Evolutionary conservation across 2,329 filamentous ascomycete genomes (phyloP).

Genomic region (Cladophialophora chaetospira): DNA sequence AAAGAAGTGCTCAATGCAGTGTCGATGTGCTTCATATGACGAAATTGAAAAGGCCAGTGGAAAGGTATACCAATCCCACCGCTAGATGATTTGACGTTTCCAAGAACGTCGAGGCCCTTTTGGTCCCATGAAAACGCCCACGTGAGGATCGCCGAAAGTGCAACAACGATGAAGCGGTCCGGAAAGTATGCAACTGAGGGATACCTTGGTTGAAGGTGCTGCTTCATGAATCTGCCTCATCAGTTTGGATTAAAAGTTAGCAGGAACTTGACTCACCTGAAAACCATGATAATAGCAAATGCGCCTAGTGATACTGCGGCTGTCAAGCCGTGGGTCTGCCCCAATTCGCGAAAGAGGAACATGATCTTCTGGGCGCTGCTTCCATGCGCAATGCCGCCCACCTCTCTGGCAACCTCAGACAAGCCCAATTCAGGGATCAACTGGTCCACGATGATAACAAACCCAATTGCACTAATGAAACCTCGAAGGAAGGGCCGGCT

Average conservation of each 20-base stretch:
- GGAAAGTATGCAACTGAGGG: slow-evolving; percentile 84
- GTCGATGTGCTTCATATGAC: slow-evolving; percentile 78
- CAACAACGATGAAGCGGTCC: slow-evolving; percentile 86
- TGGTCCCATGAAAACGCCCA: slow-evolving; percentile 76
- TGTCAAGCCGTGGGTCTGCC: slow-evolving; percentile 72
- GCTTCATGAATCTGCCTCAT: slow-evolving; percentile 72
- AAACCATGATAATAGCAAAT: slow-evolving; percentile 88
- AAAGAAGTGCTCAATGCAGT: slow-evolving; percentile 90
- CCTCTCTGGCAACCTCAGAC: slow-evolving; percentile 62
- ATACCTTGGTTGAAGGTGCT: slow-evolving; percentile 74
- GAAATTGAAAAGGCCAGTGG: slow-evolving; percentile 77
- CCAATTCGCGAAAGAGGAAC: slow-evolving; percentile 71
- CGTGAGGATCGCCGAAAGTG: slow-evolving; percentile 77
- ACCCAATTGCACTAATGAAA: slow-evolving; percentile 95
- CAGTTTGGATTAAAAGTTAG: slow-evolving; percentile 9
- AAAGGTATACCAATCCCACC: slow-evolving; percentile 75
- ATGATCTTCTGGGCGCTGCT: slow-evolving; percentile 83
- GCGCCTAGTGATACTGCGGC: slow-evolving; percentile 74
- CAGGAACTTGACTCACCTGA: slow-evolving; percentile 60
- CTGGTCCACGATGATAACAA: slow-evolving; percentile 95
- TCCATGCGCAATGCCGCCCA: slow-evolving; percentile 67
- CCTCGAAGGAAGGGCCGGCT: slow-evolving; percentile 89
- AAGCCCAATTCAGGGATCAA: slow-evolving; percentile 88
- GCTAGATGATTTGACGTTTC: slow-evolving; percentile 69
- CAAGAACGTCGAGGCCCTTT: slow-evolving; percentile 79